A percentile compares a stretch with the other conserved stretches of the same genome.
phyloP scores from a whole-genome alignment of 1,139 yeast genomes.

The Saccharomyces hybrid region DNA sequence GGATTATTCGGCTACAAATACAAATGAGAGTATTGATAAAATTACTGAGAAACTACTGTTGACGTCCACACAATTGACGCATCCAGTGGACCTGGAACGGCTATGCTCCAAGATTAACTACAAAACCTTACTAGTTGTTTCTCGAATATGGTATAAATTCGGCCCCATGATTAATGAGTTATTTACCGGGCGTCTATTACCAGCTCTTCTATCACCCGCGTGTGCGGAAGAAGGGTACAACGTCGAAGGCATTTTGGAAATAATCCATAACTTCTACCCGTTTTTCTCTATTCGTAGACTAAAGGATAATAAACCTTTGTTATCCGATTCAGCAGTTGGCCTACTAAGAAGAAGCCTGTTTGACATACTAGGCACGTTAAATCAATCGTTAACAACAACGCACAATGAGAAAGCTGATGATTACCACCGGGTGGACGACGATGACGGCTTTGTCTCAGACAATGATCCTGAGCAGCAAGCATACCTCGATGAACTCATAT shows the following conservation, averaged over 20 bases:
- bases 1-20: not conserved
- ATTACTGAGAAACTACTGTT: conserved; percentile 1
- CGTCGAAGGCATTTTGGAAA: not conserved
- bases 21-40: not conserved
- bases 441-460: not conserved
- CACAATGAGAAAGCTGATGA: conserved; percentile 1
- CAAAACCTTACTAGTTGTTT: conserved; percentile 5
- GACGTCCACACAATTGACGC: not conserved
- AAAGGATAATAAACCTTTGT: not conserved
- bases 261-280: not conserved
- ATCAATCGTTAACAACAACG: not conserved
- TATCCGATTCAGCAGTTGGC: not conserved
- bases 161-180: not conserved
- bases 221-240: not conserved
- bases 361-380: not conserved
- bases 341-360: not conserved
- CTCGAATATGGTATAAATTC: conserved; percentile 14
- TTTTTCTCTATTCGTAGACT: not conserved
- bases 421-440: not conserved
- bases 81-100: conserved; percentile 4
- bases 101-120: conserved; percentile 1
- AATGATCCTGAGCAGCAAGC: conserved; percentile 15
- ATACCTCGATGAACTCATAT: conserved; percentile 15
- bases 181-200: not conserved
- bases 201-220: not conserved